phyloP scores from a whole-genome alignment of 2,329 filamentous ascomycete genomes.

The Raffaelea ambrosiae region DNA sequence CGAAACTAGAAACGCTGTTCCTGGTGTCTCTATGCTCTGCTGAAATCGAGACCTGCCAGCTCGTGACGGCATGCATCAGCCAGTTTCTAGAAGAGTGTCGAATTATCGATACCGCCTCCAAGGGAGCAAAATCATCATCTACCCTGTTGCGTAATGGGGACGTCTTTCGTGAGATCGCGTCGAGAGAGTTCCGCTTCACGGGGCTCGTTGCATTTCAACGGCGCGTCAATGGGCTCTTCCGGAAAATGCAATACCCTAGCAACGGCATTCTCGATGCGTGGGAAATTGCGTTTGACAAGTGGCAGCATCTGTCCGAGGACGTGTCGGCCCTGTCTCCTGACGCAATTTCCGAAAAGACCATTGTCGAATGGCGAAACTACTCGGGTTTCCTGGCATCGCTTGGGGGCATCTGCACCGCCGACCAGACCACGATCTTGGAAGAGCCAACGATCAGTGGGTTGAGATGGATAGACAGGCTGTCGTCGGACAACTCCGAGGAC shows the following conservation, averaged over 20 bases:
- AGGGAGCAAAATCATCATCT: constrained; percentile 39
- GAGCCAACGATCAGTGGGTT: constrained; percentile 49
- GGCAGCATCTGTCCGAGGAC: constrained; percentile 56
- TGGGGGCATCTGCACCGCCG: constrained; percentile 56
- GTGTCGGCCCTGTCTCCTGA: constrained; percentile 46
- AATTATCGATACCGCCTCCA: constrained; percentile 42
- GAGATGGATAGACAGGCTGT: constrained; percentile 56
- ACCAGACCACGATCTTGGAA: constrained; percentile 47
- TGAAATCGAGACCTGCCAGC: constrained; percentile 56
- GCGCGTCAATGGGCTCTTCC: constrained; percentile 49
- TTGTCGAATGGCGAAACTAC: constrained; percentile 61
- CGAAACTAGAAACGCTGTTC: constrained; percentile 53
- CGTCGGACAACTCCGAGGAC: constrained; percentile 52
- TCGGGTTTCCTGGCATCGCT: constrained; percentile 61
- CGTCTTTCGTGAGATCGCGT: constrained; percentile 53
- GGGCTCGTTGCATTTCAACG: constrained; percentile 64
- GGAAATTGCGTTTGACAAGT: constrained; percentile 57
- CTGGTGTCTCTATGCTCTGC: constrained; percentile 57
- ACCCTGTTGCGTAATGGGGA: constrained; percentile 52
- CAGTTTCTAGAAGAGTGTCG: constrained; percentile 54
- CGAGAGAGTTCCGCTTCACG: constrained; percentile 56
- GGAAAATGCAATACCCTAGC: constrained; percentile 53
- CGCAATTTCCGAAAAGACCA: constrained; percentile 42
- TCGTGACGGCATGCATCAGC: constrained; percentile 53
- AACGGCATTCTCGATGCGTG: constrained; percentile 60